phyloP scores from a whole-genome alignment of 2,329 filamentous ascomycete species.

The Aquanectria penicillioides region DNA sequence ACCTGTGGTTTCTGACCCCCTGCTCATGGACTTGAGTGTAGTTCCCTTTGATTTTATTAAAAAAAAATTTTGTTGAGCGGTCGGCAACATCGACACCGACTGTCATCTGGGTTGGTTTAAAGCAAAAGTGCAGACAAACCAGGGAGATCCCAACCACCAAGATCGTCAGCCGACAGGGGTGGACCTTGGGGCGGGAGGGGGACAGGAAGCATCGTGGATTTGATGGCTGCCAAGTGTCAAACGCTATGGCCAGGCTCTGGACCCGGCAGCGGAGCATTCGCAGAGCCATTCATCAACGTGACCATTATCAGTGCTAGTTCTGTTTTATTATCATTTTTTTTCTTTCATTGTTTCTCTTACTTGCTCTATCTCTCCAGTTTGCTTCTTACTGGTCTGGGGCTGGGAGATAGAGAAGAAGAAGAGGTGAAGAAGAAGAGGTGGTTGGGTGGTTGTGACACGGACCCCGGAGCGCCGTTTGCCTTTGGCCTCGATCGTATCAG shows the following conservation, averaged over 20 bases:
- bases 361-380: not conserved
- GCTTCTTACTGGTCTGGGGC: not conserved
- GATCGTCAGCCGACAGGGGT: constrained; percentile 5
- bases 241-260: constrained; percentile 13
- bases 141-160: constrained; percentile 2
- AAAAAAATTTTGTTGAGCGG: not conserved
- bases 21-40: too few species aligned
- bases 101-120: constrained; percentile 6
- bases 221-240: not conserved
- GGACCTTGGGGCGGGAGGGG: not conserved
- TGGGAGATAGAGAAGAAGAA: too few species aligned
- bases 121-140: not conserved
- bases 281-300: constrained; percentile 15
- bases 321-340: not conserved
- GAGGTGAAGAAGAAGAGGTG: too few species aligned
- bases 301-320: not conserved
- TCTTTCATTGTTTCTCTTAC: not conserved
- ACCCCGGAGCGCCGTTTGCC: too few species aligned
- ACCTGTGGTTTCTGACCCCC: too few species aligned
- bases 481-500: too few species aligned
- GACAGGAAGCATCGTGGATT: not conserved
- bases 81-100: constrained; percentile 1
- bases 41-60: too few species aligned
- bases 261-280: constrained; percentile 9
- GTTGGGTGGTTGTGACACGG: too few species aligned